Conservation (phyloP, 2,329 filamentous ascomycete species). For the Monilinia fructicola region DNA sequence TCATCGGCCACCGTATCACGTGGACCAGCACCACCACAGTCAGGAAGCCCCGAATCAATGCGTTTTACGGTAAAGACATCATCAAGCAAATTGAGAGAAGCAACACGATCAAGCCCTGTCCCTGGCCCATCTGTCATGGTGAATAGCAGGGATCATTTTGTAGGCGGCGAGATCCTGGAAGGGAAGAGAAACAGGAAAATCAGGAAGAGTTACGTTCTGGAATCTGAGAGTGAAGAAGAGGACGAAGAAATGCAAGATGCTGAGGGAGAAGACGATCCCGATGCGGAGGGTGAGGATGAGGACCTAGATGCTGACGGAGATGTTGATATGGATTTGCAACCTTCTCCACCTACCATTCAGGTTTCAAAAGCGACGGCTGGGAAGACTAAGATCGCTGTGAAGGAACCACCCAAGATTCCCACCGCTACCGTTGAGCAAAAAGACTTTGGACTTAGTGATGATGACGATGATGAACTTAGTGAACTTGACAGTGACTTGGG, state of each 20-base stretch:
- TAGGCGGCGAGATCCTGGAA: slow-evolving; percentile 38
- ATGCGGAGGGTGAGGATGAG: slow-evolving; percentile 44
- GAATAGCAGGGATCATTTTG: slow-evolving; percentile 34
- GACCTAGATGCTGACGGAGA: slow-evolving; percentile 49
- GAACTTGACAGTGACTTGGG: slow-evolving; percentile 40
- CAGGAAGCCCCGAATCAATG: slow-evolving; percentile 36
- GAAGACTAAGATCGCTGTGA: slow-evolving; percentile 35
- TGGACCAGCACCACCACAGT: slow-evolving; percentile 33
- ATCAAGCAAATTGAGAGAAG: slow-evolving; percentile 40
- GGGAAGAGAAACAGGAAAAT: slow-evolving; percentile 39
- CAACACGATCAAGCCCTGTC: slow-evolving; percentile 34
- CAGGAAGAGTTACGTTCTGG: slow-evolving; percentile 46
- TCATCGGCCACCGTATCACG: slow-evolving; percentile 38
- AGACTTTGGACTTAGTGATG: slow-evolving; percentile 38
- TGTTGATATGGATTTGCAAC: slow-evolving; percentile 40
- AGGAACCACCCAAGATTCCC: slow-evolving; percentile 31
- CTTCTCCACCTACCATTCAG: slow-evolving; percentile 38
- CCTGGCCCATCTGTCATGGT: slow-evolving; percentile 27
- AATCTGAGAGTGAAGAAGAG: slow-evolving; percentile 46
- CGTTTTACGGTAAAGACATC: slow-evolving; percentile 41
- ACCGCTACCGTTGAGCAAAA: slow-evolving; percentile 38
- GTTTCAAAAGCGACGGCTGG: slow-evolving; percentile 35
- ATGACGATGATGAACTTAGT: slow-evolving; percentile 42
- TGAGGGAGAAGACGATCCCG: slow-evolving; percentile 44
- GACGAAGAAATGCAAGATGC: slow-evolving; percentile 44